Conservation (phyloP, 2,329 filamentous ascomycete species). For the Diaporthe citrichinensis region DNA sequence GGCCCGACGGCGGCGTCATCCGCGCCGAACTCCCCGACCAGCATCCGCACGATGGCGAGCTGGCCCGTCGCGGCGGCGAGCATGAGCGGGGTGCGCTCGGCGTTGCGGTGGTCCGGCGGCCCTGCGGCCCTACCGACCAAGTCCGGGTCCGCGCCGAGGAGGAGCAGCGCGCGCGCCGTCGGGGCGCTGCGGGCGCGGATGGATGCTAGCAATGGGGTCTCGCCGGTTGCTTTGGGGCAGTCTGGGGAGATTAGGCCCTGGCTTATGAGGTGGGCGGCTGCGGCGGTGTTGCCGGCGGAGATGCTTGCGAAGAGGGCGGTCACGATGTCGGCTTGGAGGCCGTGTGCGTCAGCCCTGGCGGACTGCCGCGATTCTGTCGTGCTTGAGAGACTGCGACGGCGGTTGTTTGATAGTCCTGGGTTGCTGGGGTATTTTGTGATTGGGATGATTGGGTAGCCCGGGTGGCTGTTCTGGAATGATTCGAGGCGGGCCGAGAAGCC, state of each 20-base stretch:
- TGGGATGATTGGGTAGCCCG: not conserved
- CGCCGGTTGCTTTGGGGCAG: slow-evolving; percentile 46
- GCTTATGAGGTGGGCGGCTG: slow-evolving; percentile 45
- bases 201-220: slow-evolving; percentile 55
- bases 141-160: slow-evolving; percentile 54
- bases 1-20: slow-evolving; percentile 60
- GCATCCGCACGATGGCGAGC: slow-evolving; percentile 56
- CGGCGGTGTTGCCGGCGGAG: not conserved
- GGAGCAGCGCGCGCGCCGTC: slow-evolving; percentile 53
- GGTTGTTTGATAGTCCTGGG: no score
- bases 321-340: not conserved
- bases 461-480: not conserved
- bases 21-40: slow-evolving; percentile 57
- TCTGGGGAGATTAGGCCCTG: slow-evolving; percentile 57
- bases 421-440: not conserved
- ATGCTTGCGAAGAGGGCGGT: not conserved
- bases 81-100: slow-evolving; percentile 58
- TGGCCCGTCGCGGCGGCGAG: slow-evolving; percentile 57
- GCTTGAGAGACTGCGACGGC: not conserved
- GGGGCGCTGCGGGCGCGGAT: slow-evolving; percentile 48
- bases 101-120: not conserved
- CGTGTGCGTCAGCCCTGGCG: not conserved
- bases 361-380: no score
- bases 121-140: slow-evolving; percentile 42
- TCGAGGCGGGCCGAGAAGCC: not conserved